Percentiles rank a stretch among this genome's conserved stretches.
phyloP scores from a whole-genome alignment of 129 eudicot genomes.

The Solidago caesia region DNA sequence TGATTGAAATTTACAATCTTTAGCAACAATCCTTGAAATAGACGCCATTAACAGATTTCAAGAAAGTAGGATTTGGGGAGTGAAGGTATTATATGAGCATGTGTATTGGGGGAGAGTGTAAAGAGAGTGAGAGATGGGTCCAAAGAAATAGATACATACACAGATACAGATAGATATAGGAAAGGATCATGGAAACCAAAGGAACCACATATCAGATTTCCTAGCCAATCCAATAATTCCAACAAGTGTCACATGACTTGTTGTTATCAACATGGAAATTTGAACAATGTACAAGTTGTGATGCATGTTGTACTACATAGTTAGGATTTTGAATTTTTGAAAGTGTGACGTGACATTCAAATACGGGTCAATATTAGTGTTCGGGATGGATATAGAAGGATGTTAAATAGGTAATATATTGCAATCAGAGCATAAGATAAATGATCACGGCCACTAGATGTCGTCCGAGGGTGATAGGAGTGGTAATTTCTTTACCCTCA shows the following conservation, averaged over 20 bases:
- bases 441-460: no score
- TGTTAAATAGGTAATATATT: no score
- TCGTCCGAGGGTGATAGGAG: no score
- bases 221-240: constrained; percentile 24
- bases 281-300: constrained; percentile 1
- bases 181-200: constrained; percentile 37
- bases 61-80: constrained; percentile 3
- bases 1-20: constrained; percentile 48
- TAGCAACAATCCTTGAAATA: constrained; percentile 50
- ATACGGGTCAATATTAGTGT: neutral
- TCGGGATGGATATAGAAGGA: neutral
- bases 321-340: neutral
- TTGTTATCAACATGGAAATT: constrained; percentile 3
- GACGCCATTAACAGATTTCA: constrained; percentile 46
- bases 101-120: neutral
- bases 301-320: constrained; percentile 14
- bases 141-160: constrained; percentile 1
- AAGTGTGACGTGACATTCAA: neutral
- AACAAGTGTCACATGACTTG: constrained; percentile 22
- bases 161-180: neutral
- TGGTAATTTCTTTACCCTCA: no score
- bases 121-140: constrained; percentile 31
- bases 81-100: constrained; percentile 16
- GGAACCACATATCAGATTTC: constrained; percentile 44
- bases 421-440: no score